These are phyloP conservation scores for Entomortierella beljakovae DNA, from an alignment of 192 early-diverging fungal genomes.

Conservation along the genomic window DNA sequence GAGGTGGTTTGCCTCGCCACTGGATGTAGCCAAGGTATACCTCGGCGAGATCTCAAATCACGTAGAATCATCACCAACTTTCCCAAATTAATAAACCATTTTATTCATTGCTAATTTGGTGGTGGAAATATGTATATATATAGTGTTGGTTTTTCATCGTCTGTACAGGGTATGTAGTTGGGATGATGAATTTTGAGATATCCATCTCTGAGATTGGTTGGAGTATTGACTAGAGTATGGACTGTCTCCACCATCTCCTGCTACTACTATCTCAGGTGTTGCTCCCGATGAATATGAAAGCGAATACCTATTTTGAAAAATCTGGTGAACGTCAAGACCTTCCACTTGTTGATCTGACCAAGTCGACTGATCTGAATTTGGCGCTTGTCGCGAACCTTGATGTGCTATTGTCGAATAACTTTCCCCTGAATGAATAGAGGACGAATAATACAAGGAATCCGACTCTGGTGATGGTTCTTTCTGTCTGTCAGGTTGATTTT, in stretches of 20 bases:
- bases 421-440: slow-evolving; percentile 1
- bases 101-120: too few relatives aligned
- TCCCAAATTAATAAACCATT: too few relatives aligned
- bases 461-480: background rate
- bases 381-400: background rate
- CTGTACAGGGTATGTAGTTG: background rate
- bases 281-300: background rate
- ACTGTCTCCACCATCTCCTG: background rate
- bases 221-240: background rate
- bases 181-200: background rate
- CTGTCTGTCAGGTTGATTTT: background rate
- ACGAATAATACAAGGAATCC: background rate
- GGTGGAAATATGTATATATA: background rate
- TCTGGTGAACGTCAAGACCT: background rate
- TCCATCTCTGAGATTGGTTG: background rate
- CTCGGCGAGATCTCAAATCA: background rate
- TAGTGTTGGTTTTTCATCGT: too few relatives aligned
- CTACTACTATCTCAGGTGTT: background rate
- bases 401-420: background rate
- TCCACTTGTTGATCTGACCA: background rate
- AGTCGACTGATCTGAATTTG: background rate
- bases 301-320: background rate
- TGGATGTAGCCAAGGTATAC: slow-evolving; percentile 30
- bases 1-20: slow-evolving; percentile 34
- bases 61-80: slow-evolving; percentile 3